Evolutionary conservation across 2,329 filamentous ascomycete species (phyloP).

Genomic region (Magnaporthiopsis incrustans): DNA sequence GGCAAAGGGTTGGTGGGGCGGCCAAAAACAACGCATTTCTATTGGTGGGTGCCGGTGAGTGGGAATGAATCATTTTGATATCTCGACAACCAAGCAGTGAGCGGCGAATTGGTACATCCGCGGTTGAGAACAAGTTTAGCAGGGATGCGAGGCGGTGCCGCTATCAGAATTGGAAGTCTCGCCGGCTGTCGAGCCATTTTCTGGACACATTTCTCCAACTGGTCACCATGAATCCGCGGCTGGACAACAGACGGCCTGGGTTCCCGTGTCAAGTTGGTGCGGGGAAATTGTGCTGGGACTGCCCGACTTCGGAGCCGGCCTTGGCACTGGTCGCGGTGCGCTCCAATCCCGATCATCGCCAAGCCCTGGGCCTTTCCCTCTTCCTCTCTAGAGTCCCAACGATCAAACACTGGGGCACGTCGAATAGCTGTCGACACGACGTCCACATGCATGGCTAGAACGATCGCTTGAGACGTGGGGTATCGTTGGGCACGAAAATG

Average conservation of each 20-base stretch:
- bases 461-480: no score
- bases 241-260: neutral
- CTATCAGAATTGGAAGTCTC: no score
- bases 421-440: no score
- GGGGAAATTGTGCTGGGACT: neutral
- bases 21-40: neutral
- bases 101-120: no score
- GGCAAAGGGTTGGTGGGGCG: neutral
- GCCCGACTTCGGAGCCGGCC: neutral
- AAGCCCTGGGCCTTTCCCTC: neutral
- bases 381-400: neutral
- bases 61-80: neutral
- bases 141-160: no score
- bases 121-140: no score
- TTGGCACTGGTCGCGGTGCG: neutral
- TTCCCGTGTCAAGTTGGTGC: neutral
- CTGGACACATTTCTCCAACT: no score
- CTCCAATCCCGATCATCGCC: neutral
- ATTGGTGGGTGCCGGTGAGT: neutral
- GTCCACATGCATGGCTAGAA: no score
- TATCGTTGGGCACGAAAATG: neutral
- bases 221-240: neutral
- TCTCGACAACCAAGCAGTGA: neutral
- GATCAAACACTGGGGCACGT: no score
- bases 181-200: no score